Evolutionary conservation across 495 filamentous ascomycete species (phyloP).

Genomic region (Podospora sp.): DNA sequence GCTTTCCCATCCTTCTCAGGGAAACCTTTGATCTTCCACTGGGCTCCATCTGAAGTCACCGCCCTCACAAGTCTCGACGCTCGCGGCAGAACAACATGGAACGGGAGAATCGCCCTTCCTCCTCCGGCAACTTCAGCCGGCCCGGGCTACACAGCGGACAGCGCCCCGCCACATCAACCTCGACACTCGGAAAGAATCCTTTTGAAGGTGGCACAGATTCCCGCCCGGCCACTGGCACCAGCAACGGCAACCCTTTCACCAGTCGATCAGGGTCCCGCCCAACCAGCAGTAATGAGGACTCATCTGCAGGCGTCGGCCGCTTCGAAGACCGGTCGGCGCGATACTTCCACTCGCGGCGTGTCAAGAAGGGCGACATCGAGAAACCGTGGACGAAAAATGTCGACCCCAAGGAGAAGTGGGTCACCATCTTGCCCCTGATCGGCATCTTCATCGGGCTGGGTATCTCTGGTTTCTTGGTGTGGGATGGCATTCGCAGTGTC

Average conservation of each 20-base stretch:
- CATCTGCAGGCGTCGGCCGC: constrained; percentile 43
- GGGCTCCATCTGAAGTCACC: neutral
- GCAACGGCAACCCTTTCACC: constrained; percentile 55
- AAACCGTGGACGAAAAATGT: constrained; percentile 69
- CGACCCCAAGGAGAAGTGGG: constrained; percentile 83
- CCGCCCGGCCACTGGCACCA: constrained; percentile 1
- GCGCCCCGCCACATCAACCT: neutral
- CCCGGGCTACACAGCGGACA: neutral
- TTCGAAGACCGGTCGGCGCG: constrained; percentile 42
- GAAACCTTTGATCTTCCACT: no score
- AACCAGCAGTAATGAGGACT: constrained; percentile 53
- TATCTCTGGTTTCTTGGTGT: constrained; percentile 69
- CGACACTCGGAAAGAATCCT: neutral
- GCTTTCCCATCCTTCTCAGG: no score
- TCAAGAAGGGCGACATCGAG: constrained; percentile 69
- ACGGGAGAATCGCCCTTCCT: neutral
- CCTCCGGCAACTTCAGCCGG: neutral
- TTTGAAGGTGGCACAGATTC: neutral
- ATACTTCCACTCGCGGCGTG: constrained; percentile 76
- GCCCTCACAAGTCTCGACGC: neutral
- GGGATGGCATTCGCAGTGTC: constrained; percentile 68
- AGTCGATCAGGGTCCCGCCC: constrained; percentile 60
- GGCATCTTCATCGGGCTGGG: constrained; percentile 67
- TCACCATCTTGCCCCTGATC: constrained; percentile 73
- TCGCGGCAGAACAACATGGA: neutral